Evolutionary conservation across 352 stramenopile genomes (phyloP).

Genomic region (Thalassiosira mediterranea): DNA sequence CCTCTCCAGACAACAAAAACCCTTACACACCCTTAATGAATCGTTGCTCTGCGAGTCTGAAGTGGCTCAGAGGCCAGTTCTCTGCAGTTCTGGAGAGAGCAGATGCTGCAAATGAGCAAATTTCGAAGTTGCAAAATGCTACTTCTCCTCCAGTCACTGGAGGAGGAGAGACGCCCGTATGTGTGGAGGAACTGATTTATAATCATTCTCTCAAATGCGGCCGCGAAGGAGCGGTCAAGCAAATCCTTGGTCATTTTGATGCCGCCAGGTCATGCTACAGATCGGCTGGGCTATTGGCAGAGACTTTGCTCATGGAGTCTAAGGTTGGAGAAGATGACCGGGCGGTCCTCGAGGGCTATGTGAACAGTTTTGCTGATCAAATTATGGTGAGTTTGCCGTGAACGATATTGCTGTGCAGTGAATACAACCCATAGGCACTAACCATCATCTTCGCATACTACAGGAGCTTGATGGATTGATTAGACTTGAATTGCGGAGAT

Average conservation of each 20-base stretch:
- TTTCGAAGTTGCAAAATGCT: constrained; percentile 60
- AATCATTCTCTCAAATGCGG: constrained; percentile 81
- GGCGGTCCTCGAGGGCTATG: constrained; percentile 75
- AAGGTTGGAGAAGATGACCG: constrained; percentile 76
- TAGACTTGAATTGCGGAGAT: constrained; percentile 35
- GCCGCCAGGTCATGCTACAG: constrained; percentile 77
- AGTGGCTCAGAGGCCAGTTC: constrained; percentile 79
- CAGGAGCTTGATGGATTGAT: constrained; percentile 47
- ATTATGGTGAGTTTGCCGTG: constrained; percentile 73
- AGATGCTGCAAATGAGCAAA: constrained; percentile 76
- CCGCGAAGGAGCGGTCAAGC: constrained; percentile 81
- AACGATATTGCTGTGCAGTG: constrained; percentile 51
- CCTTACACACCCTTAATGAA: constrained; percentile 61
- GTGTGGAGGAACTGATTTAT: constrained; percentile 83
- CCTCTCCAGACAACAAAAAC: constrained; percentile 43
- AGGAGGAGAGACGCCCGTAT: constrained; percentile 29
- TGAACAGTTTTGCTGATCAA: constrained; percentile 80
- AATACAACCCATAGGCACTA: background rate
- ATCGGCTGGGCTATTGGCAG: constrained; percentile 76
- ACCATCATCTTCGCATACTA: background rate
- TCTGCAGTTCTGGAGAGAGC: constrained; percentile 79
- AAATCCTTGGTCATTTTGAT: constrained; percentile 82
- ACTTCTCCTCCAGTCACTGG: constrained; percentile 19
- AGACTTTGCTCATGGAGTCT: constrained; percentile 84
- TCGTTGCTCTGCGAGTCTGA: constrained; percentile 71